Conservation (phyloP, 2,329 filamentous ascomycete genomes). For the Alternaria longipes region DNA sequence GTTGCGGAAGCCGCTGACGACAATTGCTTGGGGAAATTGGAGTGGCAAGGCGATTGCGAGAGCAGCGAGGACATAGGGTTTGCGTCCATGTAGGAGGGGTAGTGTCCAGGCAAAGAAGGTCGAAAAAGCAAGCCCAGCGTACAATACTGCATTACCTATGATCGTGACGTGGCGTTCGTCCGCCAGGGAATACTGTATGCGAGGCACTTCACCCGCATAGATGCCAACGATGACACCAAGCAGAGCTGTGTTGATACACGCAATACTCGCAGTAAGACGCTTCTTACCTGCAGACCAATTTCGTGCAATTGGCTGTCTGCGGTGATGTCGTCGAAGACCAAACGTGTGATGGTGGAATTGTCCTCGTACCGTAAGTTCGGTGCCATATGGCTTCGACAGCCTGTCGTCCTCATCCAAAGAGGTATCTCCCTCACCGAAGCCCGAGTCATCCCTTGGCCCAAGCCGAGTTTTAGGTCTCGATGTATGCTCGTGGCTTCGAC, state of each 20-base stretch:
- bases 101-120: conserved; percentile 78
- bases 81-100: conserved; percentile 77
- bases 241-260: conserved; percentile 76
- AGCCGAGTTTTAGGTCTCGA: conserved; percentile 13
- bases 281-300: conserved; percentile 76
- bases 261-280: conserved; percentile 71
- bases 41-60: conserved; percentile 75
- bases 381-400: conserved; percentile 24
- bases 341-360: conserved; percentile 49
- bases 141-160: conserved; percentile 78
- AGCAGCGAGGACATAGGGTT: conserved; percentile 76
- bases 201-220: conserved; percentile 79
- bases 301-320: conserved; percentile 72
- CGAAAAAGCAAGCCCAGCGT: conserved; percentile 73
- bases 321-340: conserved; percentile 58
- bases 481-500: conserved; percentile 15
- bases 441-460: conserved; percentile 16
- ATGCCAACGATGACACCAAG: conserved; percentile 77
- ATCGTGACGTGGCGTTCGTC: conserved; percentile 74
- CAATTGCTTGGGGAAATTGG: conserved; percentile 77
- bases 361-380: conserved; percentile 32
- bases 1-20: conserved; percentile 62
- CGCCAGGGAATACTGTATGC: conserved; percentile 78
- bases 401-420: conserved; percentile 33
- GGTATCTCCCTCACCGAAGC: conserved; percentile 20